Evolutionary conservation across 768 basidiomycete species (phyloP).

Genomic region (Agrocybe chaxingu): DNA sequence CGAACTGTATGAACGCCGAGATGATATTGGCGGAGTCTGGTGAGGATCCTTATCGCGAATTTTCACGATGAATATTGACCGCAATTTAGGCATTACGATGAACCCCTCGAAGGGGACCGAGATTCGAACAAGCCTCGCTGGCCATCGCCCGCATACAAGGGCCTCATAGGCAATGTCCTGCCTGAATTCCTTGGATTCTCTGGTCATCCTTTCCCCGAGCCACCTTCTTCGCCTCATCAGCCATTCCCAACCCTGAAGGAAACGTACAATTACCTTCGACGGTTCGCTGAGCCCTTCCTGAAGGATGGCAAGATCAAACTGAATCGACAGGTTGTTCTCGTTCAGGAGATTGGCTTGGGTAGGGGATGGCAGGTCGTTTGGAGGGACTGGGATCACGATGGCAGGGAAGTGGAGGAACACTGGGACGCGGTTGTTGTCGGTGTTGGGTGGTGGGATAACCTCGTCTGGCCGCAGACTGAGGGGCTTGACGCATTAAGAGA

Average conservation of each 20-base stretch:
- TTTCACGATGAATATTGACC: not conserved
- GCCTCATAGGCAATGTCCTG: constrained; percentile 47
- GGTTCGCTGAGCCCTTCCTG: constrained; percentile 31
- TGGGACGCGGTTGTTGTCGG: constrained; percentile 53
- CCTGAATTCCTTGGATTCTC: constrained; percentile 42
- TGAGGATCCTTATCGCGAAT: constrained; percentile 14
- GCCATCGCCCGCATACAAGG: constrained; percentile 47
- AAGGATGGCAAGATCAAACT: constrained; percentile 33
- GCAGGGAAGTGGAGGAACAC: constrained; percentile 26
- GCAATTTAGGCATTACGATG: constrained; percentile 30
- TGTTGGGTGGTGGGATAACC: constrained; percentile 43
- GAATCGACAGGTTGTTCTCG: constrained; percentile 34
- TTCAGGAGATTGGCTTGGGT: constrained; percentile 29
- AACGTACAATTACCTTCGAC: constrained; percentile 33
- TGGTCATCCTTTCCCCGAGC: constrained; percentile 30
- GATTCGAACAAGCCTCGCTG: constrained; percentile 27
- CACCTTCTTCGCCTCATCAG: constrained; percentile 24
- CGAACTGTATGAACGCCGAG: constrained; percentile 42
- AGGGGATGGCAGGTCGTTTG: constrained; percentile 38
- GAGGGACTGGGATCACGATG: constrained; percentile 30
- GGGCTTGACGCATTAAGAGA: constrained; percentile 35
- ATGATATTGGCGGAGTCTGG: constrained; percentile 53
- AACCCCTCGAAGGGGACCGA: constrained; percentile 1
- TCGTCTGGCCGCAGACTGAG: constrained; percentile 38
- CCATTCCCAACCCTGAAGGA: constrained; percentile 39